A percentile compares a stretch with the other conserved stretches of the same genome.
phyloP scores from a whole-genome alignment of 2,329 filamentous ascomycete species.

The Fusarium mexicanum region DNA sequence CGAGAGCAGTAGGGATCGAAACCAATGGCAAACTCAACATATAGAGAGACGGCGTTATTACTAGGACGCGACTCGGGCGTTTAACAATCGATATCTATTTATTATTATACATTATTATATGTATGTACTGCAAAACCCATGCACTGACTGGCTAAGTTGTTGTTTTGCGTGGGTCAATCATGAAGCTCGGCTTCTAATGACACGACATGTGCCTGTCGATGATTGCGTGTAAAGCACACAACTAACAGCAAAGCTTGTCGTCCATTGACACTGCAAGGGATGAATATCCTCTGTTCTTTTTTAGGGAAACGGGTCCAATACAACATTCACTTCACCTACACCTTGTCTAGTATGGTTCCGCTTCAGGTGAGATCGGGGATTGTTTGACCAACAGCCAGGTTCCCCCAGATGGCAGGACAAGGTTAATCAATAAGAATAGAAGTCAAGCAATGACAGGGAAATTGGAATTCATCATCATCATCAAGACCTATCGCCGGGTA shows the following conservation, averaged over 20 bases:
- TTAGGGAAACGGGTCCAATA: constrained; percentile 36
- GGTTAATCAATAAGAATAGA: constrained; percentile 31
- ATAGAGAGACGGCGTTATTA: background rate
- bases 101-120: background rate
- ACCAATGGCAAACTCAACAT: constrained; percentile 8
- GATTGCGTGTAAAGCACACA: constrained; percentile 17
- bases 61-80: constrained; percentile 17
- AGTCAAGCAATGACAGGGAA: constrained; percentile 18
- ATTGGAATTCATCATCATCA: background rate
- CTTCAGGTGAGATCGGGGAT: constrained; percentile 43
- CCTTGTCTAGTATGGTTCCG: constrained; percentile 38
- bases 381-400: constrained; percentile 35
- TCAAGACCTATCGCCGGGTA: background rate
- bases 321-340: constrained; percentile 20
- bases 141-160: background rate
- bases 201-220: background rate
- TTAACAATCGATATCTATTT: background rate
- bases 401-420: constrained; percentile 39
- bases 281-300: constrained; percentile 32
- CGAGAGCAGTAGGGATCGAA: background rate
- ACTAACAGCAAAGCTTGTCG: background rate
- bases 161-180: constrained; percentile 20
- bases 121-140: background rate
- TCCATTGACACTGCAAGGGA: constrained; percentile 25
- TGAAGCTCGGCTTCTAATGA: constrained; percentile 1